Evolutionary conservation across 2,329 filamentous ascomycete genomes (phyloP), one percentile per base, ranked within the genome.

Genomic region (Diplodia sapinea): DNA sequence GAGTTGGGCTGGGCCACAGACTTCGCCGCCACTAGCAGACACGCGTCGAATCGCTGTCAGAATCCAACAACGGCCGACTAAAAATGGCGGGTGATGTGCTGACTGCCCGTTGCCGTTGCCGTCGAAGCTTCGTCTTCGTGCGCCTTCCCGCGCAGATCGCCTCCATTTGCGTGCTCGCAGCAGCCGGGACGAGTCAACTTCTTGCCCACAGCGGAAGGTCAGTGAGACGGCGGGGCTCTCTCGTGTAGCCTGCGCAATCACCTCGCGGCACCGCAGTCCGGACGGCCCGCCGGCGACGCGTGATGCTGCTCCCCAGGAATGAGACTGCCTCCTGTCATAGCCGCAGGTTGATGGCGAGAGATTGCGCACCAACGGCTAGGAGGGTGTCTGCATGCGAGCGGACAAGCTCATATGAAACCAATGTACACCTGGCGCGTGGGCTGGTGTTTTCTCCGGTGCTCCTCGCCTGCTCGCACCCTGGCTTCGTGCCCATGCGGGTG

Each of bases 341-440:
- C 59, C 59, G 59, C 59, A 63, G 15, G 59, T 63, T 63, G 59
- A 63, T 63, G 59, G 50, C 59, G 31, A 52, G 59, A 63, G 59
- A 63, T 63, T 63, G 31, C 47, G 23, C 57, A 23, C 57, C 40
- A 61, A 31, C 40, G 12, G 26, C 40, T 26, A 11, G 13, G 3
- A 15, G 56, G 56, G 56, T 38, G 26, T 49, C 40, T 49, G 56
- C 43, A 33, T 36, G 57, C 59, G 47, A 63, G 59, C n/a, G 43
- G 59, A 20, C 47, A 63, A 63, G 59, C 59, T 63, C 59, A 63
- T 63, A 17, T 63, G 59, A 63, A 63, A 63, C 47, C 59, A 1
- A 38, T 13, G 36, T 38, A 20, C 59, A 20, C 38, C 59, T 29
- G 15, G 59, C 59, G 59, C 47, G 59, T 52, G 43, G 59, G 57